Percentiles rank a stretch among this genome's conserved stretches.
Evolutionary conservation across 129 eudicot genomes (phyloP).

Genomic region (Calendula officinalis): DNA sequence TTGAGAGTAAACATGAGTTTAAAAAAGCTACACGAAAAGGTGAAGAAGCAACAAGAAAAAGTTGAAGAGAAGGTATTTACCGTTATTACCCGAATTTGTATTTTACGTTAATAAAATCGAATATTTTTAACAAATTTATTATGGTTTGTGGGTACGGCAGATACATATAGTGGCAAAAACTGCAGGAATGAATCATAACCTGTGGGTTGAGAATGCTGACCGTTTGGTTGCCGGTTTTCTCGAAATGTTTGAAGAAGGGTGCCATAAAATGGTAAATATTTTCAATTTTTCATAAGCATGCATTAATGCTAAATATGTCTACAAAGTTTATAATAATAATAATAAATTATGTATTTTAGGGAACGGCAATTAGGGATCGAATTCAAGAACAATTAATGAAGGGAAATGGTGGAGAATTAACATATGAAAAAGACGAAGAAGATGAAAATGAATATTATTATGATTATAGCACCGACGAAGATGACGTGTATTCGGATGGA

Average conservation of each 20-base stretch:
- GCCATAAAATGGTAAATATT: slow-evolving; percentile 78
- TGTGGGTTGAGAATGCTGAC: slow-evolving; percentile 96
- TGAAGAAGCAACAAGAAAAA: slow-evolving; percentile 4
- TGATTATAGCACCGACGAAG: no score
- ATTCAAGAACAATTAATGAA: slow-evolving; percentile 55
- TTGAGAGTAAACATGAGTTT: slow-evolving; percentile 7
- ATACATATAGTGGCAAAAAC: slow-evolving; percentile 74
- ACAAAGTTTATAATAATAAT: no score
- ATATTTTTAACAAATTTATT: neutral
- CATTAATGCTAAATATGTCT: neutral
- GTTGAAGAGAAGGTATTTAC: neutral
- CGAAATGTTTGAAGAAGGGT: slow-evolving; percentile 97
- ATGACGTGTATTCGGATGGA: no score
- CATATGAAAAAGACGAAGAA: slow-evolving; percentile 8
- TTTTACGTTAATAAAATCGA: no score
- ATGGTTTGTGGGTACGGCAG: slow-evolving; percentile 34
- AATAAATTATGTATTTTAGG: slow-evolving; percentile 29
- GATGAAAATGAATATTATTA: neutral
- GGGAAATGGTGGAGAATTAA: slow-evolving; percentile 30
- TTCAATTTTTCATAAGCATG: neutral
- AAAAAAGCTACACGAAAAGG: neutral
- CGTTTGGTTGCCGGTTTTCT: slow-evolving; percentile 94
- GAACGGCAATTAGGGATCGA: slow-evolving; percentile 28
- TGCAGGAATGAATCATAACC: slow-evolving; percentile 54
- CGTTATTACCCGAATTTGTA: no score